Percentiles rank a stretch among this genome's conserved stretches.
Evolutionary conservation across 2,329 filamentous ascomycete species (phyloP).

Genomic region (Fusarium odoratissimum): DNA sequence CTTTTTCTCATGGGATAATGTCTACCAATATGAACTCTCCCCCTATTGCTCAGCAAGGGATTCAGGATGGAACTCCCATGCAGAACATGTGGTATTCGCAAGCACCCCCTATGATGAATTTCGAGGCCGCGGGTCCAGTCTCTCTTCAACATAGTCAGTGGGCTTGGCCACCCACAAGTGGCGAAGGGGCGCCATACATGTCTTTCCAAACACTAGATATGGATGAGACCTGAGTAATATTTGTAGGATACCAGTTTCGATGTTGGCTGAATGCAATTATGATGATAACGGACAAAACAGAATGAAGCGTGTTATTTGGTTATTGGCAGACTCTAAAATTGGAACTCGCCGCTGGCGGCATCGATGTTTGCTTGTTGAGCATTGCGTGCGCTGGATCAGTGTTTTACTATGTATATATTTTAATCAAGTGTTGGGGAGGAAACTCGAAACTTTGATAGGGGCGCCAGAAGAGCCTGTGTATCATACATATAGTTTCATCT

Average conservation of each 20-base stretch:
- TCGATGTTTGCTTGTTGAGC: background rate
- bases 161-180: constrained; percentile 44
- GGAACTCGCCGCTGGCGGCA: constrained; percentile 3
- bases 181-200: constrained; percentile 32
- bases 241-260: background rate
- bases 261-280: background rate
- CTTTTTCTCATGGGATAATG: constrained; percentile 40
- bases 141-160: constrained; percentile 43
- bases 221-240: constrained; percentile 21
- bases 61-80: constrained; percentile 40
- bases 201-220: constrained; percentile 35
- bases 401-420: background rate
- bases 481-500: background rate
- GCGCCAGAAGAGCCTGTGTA: background rate
- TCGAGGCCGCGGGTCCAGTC: constrained; percentile 43
- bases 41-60: constrained; percentile 34
- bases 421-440: background rate
- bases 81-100: constrained; percentile 48
- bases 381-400: background rate
- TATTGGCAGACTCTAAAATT: background rate
- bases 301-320: background rate
- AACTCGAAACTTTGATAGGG: background rate
- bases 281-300: background rate
- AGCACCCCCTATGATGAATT: constrained; percentile 46
- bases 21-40: constrained; percentile 32